Evolutionary conservation across 805 yeast species (phyloP).

Genomic region (Ogataea polymorpha): DNA sequence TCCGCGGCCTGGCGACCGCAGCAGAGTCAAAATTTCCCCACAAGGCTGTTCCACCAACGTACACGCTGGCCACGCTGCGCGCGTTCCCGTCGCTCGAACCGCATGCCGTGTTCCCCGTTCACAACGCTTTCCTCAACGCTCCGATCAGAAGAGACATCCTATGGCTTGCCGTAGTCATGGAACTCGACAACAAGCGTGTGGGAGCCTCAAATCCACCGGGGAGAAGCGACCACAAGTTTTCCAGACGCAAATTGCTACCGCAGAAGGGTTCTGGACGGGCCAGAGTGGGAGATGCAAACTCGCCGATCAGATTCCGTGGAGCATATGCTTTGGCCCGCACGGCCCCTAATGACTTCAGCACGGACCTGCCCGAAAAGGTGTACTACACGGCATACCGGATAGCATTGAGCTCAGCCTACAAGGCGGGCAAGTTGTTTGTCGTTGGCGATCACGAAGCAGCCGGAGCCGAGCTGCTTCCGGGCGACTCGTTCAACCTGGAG

Average conservation of each 20-base stretch:
- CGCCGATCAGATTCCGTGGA: conserved; percentile 89
- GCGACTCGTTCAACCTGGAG: conserved; percentile 30
- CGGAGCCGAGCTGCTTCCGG: conserved; percentile 24
- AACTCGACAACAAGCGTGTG: conserved; percentile 83
- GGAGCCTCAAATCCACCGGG: conserved; percentile 87
- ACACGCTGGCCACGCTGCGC: conserved; percentile 73
- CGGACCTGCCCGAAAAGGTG: conserved; percentile 68
- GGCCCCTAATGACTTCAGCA: conserved; percentile 87
- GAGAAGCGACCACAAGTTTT: conserved; percentile 80
- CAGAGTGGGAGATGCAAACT: conserved; percentile 92
- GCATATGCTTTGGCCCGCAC: conserved; percentile 84
- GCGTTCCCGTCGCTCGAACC: conserved; percentile 93
- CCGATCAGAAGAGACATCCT: conserved; percentile 87
- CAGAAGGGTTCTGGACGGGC: conserved; percentile 97
- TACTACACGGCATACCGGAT: conserved; percentile 75
- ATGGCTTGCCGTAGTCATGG: conserved; percentile 93
- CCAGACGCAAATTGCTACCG: conserved; percentile 75
- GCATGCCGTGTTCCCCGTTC: conserved; percentile 68
- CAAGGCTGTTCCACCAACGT: conserved; percentile 54
- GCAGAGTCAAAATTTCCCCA: conserved; percentile 21
- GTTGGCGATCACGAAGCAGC: conserved; percentile 46
- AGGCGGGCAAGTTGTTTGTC: conserved; percentile 66
- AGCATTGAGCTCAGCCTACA: conserved; percentile 80
- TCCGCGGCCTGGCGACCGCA: conserved; percentile 2
- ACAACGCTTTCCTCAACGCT: conserved; percentile 61